Evolutionary conservation across 768 basidiomycete species (phyloP), one percentile per base, ranked within the genome.

Genomic region (Mycena crocata): DNA sequence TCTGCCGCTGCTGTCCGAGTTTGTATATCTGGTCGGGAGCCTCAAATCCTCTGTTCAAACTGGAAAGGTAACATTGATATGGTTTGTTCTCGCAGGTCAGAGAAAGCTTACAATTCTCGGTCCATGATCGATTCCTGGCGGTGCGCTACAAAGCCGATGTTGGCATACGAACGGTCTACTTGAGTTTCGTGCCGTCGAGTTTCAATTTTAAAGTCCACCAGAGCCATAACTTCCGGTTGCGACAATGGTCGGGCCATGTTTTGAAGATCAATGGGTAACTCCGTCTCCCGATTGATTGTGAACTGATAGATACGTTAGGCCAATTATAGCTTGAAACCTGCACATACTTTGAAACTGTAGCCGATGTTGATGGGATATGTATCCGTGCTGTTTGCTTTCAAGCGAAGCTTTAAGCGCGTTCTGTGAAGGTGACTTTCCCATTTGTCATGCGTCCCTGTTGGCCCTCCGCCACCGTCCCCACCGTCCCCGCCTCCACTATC

Each of bases 371-470:
- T 49, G 7, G 19, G 12, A 32, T 61, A 61, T 28, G 56, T 31
- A 32, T 57, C n/a, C 12, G 2, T 8, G 34, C 15, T 28, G 13
- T 37, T 48, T 2, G 49, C 14, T 48, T 59, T 59, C 7, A 59
- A 19, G 45, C 57, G 57, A 32, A 59, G 57, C 21, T 49, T 28
- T 23, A 59, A 21, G 19, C 34, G 35, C 9, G 57, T 59, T 24
- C 35, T n/a, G 45, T 59, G 57, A 15, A 59, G 34, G 19, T 15
- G 32, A 34, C 57, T 59, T 28, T 48, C 34, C 57, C 57, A 59
- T 35, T 48, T 48, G 15, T 19, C 46, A 12, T 59, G 34, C 34
- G n/a, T 37, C 5, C 7, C 8, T 9, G 57, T 45, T 13, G 57
- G n/a, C 21, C 57, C 57, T 44, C 45, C 45, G 24, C 23, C 24